These are phyloP conservation scores for Castanea sativa DNA, from an alignment of 306 rosid species.

Conservation along the genomic window DNA sequence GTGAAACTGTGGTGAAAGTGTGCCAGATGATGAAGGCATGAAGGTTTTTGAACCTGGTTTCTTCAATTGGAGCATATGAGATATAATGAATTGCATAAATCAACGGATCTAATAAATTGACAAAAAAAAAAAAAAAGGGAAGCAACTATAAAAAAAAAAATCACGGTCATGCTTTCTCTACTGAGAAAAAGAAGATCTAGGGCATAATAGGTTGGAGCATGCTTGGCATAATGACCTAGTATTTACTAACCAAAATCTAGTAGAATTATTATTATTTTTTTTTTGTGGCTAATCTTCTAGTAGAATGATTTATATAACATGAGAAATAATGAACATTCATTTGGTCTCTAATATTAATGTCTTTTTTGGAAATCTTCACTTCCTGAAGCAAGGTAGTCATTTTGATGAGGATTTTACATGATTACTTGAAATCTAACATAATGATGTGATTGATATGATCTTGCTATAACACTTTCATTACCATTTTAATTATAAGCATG, in stretches of 20 bases:
- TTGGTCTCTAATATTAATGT: background rate
- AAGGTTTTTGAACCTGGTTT: background rate
- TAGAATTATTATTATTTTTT: no score
- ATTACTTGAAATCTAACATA: slow-evolving; percentile 26
- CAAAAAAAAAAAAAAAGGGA: background rate
- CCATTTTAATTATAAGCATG: slow-evolving; percentile 25
- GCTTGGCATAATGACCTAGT: background rate
- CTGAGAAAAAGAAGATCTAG: background rate
- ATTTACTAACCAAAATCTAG: background rate
- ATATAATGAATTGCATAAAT: background rate
- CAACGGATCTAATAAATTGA: background rate
- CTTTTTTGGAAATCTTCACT: background rate
- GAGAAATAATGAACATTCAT: background rate
- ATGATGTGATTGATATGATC: slow-evolving; percentile 37
- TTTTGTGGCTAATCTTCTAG: background rate
- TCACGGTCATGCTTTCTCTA: background rate
- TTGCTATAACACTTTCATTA: slow-evolving; percentile 13
- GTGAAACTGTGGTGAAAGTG: background rate
- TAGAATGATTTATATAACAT: background rate
- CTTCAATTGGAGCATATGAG: background rate
- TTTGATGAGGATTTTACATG: background rate
- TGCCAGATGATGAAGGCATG: background rate
- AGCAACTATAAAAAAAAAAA: background rate
- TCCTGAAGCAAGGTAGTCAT: background rate
- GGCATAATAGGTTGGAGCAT: background rate